A percentile compares a stretch with the other conserved stretches of the same genome.
phyloP scores from a whole-genome alignment of 2,329 filamentous ascomycete species.

The Cordyceps javanica region DNA sequence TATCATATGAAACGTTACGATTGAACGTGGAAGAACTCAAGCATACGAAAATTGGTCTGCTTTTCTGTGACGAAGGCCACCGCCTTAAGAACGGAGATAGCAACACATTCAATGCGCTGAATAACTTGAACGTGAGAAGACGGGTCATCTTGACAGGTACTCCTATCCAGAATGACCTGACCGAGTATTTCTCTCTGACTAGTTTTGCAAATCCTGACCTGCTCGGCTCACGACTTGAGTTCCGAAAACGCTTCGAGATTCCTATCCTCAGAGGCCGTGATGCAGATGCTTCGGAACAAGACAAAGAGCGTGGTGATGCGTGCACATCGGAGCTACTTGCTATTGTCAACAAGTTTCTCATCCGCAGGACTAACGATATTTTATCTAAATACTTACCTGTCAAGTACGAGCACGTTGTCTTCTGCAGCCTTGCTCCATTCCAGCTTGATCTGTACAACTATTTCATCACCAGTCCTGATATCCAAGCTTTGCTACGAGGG shows the following conservation, averaged over 20 bases:
- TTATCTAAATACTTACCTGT: conserved; percentile 94
- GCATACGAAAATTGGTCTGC: conserved; percentile 81
- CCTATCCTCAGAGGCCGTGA: conserved; percentile 90
- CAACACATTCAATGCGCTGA: conserved; percentile 88
- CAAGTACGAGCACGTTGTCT: conserved; percentile 99
- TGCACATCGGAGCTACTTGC: conserved; percentile 72
- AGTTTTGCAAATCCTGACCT: conserved; percentile 95
- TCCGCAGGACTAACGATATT: conserved; percentile 94
- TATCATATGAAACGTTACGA: conserved; percentile 93
- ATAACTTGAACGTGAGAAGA: conserved; percentile 80
- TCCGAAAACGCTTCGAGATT: conserved; percentile 88
- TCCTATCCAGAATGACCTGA: conserved; percentile 97
- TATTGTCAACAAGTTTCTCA: conserved; percentile 97
- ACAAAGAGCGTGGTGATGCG: conserved; percentile 77
- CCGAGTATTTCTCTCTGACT: conserved; percentile 92
- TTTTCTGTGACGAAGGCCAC: conserved; percentile 95
- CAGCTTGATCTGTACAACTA: conserved; percentile 93
- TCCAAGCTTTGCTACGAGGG: conserved; percentile 82
- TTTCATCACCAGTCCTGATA: conserved; percentile 92
- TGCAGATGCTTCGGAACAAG: conserved; percentile 77
- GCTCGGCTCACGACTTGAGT: conserved; percentile 81
- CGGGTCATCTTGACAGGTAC: conserved; percentile 95
- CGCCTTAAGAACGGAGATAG: conserved; percentile 95
- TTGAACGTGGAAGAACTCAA: conserved; percentile 87
- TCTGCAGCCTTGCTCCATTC: conserved; percentile 90